Conservation (phyloP, 1,284 basidiomycete species). For the Ustilago cynodontis region DNA sequence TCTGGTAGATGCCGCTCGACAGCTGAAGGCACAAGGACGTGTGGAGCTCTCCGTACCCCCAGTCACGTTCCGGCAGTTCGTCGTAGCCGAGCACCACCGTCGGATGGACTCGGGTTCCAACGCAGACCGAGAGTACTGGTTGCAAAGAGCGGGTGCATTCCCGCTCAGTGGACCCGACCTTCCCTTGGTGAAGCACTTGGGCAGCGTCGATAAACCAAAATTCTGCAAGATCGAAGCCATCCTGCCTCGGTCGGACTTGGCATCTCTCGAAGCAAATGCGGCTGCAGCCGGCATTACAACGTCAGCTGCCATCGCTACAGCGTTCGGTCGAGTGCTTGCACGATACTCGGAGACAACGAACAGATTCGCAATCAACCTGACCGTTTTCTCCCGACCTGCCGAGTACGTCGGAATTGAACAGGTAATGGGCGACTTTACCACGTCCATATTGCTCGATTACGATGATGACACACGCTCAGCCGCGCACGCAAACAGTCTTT, state of each 20-base stretch:
- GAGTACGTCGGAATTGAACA: not conserved
- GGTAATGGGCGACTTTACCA: not conserved
- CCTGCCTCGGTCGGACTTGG: not conserved
- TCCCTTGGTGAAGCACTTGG: not conserved
- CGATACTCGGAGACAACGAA: not conserved
- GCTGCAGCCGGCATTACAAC: not conserved
- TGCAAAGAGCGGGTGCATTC: not conserved
- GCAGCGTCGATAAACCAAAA: not conserved
- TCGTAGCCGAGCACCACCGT: not conserved
- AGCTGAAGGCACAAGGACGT: not conserved
- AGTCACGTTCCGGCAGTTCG: not conserved
- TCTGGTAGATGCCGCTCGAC: not conserved
- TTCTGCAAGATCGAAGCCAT: slow-evolving; percentile 1
- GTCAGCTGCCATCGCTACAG: not conserved
- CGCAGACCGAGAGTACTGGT: not conserved
- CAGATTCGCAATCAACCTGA: not conserved
- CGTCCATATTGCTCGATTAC: not conserved
- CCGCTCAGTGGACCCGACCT: not conserved
- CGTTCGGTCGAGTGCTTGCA: not conserved
- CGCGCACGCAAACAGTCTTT: not conserved
- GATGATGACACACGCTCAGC: not conserved
- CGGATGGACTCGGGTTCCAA: not conserved
- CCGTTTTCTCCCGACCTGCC: not conserved
- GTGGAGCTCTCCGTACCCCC: not conserved
- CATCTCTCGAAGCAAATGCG: not conserved